These are phyloP conservation scores for Cicer pinnatifidum DNA, from an alignment of 306 rosid species.

Conservation along the genomic window DNA sequence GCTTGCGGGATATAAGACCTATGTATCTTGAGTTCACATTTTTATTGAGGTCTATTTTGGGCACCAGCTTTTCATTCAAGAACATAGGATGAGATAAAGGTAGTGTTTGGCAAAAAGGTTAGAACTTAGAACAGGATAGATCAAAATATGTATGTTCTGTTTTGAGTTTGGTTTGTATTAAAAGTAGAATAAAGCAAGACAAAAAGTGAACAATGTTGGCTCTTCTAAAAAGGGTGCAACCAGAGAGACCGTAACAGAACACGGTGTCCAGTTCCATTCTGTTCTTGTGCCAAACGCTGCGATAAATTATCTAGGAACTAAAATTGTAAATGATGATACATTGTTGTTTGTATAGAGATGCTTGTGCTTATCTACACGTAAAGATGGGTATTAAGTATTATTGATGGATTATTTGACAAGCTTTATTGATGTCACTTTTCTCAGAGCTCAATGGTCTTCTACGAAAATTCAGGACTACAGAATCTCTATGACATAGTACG, in stretches of 20 bases:
- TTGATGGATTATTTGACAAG: constrained; percentile 34
- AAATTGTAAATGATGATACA: constrained; percentile 31
- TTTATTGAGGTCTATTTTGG: constrained; percentile 36
- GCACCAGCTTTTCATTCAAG: constrained; percentile 35
- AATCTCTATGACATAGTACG: constrained; percentile 91
- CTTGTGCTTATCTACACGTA: constrained; percentile 3
- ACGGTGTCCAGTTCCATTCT: constrained; percentile 10
- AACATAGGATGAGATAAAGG: constrained; percentile 24
- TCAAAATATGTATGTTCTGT: not conserved
- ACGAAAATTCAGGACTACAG: constrained; percentile 86
- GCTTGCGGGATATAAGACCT: constrained; percentile 33
- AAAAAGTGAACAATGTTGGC: not conserved
- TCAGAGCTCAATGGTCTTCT: constrained; percentile 98
- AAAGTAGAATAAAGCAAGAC: not conserved
- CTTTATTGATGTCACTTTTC: constrained; percentile 43
- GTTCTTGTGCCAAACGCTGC: constrained; percentile 13
- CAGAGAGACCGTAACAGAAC: not conserved
- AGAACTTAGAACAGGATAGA: not conserved
- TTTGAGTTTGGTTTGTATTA: constrained; percentile 5
- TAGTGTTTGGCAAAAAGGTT: not conserved
- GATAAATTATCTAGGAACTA: constrained; percentile 8
- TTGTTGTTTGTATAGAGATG: constrained; percentile 37
- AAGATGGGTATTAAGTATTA: constrained; percentile 17
- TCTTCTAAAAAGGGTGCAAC: constrained; percentile 6
- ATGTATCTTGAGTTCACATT: constrained; percentile 28